Evolutionary conservation across 805 yeast genomes (phyloP), one percentile per base, ranked within the genome.

Genomic region (Candida endomychidarum): DNA sequence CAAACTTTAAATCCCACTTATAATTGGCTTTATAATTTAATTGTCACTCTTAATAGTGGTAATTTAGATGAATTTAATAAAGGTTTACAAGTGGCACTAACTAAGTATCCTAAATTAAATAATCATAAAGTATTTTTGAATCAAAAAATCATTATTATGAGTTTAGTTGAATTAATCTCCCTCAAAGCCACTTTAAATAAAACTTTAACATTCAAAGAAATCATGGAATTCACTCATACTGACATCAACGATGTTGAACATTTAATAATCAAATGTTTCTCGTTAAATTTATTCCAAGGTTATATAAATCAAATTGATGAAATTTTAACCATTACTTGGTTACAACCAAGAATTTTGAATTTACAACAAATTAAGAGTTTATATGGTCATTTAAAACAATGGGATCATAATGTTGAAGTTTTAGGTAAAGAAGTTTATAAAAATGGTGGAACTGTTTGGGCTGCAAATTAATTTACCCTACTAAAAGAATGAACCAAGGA

Each of bases 331-430:
- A 81, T 93, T 34, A 80, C 85, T 19, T 93, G 99, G 99, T 83
- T 91, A 46, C 98, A 93, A 71, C 98, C 99, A 43, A 77, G 98
- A 55, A 86, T 89, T 40, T 83, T 93, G 75, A 87, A 87, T 55
- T 72, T 71, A 47, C 78, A 77, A 31, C 99, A 93, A 70, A 84
- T 91, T 43, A 76, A 72, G 42, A 73, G 74, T 31, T 87, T 93
- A 85, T 80, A 80, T 49, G 72, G 74, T 38, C 84, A 86, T 53
- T 75, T 93, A 56, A 71, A 72, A 19, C 73, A 71, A 37, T 93
- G 99, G 99, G 83, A 85, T 51, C 60, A 62, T 40, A 81, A 81
- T 51, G 97, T 91, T 18, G 72, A 74, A 26, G 70, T 71, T 23
- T 72, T 93, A 50, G 84, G 65, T 11, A 43, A 48, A 42, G 60